A percentile compares a stretch with the other conserved stretches of the same genome.
phyloP scores from a whole-genome alignment of 345 rosid species.

The Sonneratia alba region DNA sequence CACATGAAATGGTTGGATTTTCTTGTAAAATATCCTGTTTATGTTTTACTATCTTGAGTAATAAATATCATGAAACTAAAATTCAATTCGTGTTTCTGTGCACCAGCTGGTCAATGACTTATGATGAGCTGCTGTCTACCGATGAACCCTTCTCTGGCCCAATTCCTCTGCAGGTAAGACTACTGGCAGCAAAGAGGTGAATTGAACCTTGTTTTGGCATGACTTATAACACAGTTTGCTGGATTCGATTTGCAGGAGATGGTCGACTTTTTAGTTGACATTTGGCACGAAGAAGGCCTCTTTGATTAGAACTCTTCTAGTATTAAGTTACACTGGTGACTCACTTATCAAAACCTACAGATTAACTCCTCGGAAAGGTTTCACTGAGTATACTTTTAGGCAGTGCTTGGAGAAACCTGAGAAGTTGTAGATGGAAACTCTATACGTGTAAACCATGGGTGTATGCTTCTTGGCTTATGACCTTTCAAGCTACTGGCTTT shows the following conservation, averaged over 20 bases:
- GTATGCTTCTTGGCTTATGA: no score
- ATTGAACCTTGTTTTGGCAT: not conserved
- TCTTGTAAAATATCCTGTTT: not conserved
- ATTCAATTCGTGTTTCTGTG: not conserved
- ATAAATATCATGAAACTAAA: not conserved
- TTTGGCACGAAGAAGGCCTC: slow-evolving; percentile 81
- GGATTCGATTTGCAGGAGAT: slow-evolving; percentile 55
- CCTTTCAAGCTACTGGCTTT: no score
- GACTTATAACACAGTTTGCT: not conserved
- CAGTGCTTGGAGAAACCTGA: not conserved
- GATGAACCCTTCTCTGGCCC: slow-evolving; percentile 69
- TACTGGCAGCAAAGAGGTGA: not conserved
- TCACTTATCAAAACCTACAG: not conserved
- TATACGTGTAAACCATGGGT: not conserved
- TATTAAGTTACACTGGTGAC: not conserved
- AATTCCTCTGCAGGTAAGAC: slow-evolving; percentile 71
- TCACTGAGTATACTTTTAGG: not conserved
- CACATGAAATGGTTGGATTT: no score
- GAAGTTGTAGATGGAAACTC: not conserved
- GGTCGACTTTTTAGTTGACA: slow-evolving; percentile 89
- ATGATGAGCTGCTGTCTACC: slow-evolving; percentile 72
- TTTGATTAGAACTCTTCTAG: slow-evolving; percentile 37
- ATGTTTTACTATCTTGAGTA: not conserved
- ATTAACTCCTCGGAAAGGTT: not conserved
- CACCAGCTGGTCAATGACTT: slow-evolving; percentile 76